Base-by-base conservation (phyloP, 306 rosid genomes). In the Morella rubra region DNA sequence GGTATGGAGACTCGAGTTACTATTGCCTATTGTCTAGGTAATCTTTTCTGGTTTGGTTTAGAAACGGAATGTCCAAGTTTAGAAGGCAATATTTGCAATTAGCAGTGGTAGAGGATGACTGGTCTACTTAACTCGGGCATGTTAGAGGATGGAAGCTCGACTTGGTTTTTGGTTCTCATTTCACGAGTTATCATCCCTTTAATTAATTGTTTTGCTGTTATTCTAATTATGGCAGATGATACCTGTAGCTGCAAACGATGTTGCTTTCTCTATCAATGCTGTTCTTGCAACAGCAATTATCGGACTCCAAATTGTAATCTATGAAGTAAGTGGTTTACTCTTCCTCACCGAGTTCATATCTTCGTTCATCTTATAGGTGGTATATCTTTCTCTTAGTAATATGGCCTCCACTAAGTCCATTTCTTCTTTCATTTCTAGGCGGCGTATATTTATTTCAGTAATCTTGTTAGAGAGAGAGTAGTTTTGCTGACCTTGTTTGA, bases 221-320 rank as follows among this genome's bases (percentile, higher is more conserved):
- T 44, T 6, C 49, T 54, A 41, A 19, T 22, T 44, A 32, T 54
- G 81, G 79, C 81, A 91, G 97, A 91, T 90, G 97, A 87, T 90
- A 74, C 97, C 97, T 32, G 93, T 91, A 1, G 97, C 97, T 49
- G 90, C 89, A 46, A 91, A 90, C 62, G 97, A 91, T 76, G 95
- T 91, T 49, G 91, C 97, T 44, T 86, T 90, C 75, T 90, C 97
- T 32, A 69, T 52, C 46, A 91, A 91, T 54, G 88, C 89, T 65
- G 91, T 92, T 85, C 6, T 90, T 1, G 20, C 87, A 42, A 90
- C 90, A 3, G 56, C 79, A 54, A 4, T 87, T 16, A 79, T 89
- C 42, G 72, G 88, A 72, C 51, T 88, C 42, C 97, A 92, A 76
- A 81, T 87, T 76, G 86, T 79, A 52, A 84, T 90, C 50, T 92